Percentiles rank a stretch among this genome's conserved stretches.
These are phyloP conservation scores for Cladophialophora bantiana DNA, from an alignment of 2,329 filamentous ascomycete species.

Conservation along the genomic window DNA sequence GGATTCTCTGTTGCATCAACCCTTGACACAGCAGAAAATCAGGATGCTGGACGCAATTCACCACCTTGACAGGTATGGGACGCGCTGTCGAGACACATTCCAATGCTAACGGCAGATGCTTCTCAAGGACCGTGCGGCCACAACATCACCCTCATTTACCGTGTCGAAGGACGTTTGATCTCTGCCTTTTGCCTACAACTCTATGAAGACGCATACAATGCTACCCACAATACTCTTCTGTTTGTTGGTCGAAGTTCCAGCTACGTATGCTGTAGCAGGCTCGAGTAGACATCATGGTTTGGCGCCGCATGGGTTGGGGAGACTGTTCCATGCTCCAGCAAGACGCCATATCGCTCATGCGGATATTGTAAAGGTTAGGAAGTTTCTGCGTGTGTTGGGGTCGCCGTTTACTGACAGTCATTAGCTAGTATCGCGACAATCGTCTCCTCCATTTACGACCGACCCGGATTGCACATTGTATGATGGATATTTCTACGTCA, in stretches of 20 bases:
- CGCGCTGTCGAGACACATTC: constrained; percentile 26
- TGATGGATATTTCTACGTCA: constrained; percentile 36
- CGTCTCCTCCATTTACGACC: constrained; percentile 27
- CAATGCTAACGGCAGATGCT: constrained; percentile 26
- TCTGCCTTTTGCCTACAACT: not conserved
- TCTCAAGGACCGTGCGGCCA: constrained; percentile 26
- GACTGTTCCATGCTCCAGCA: constrained; percentile 11
- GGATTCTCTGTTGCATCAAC: not conserved
- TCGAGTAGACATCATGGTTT: constrained; percentile 1
- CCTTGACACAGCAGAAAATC: not conserved
- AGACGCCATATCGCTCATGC: not conserved
- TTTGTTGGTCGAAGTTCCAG: constrained; percentile 8
- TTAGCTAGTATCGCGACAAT: constrained; percentile 20
- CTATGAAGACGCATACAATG: constrained; percentile 16
- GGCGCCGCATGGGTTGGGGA: constrained; percentile 6
- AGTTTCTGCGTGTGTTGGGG: not conserved
- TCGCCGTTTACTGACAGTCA: constrained; percentile 8
- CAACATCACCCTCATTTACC: constrained; percentile 21
- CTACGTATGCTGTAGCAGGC: not conserved
- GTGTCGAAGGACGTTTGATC: not conserved
- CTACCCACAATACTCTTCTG: constrained; percentile 6
- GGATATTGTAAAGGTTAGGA: constrained; percentile 9
- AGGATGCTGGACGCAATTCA: not conserved
- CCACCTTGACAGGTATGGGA: constrained; percentile 6
- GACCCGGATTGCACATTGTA: constrained; percentile 28